A percentile compares a stretch with the other conserved stretches of the same genome.
Evolutionary conservation across 495 filamentous ascomycete genomes (phyloP).

Genomic region (Penicillium silybi): DNA sequence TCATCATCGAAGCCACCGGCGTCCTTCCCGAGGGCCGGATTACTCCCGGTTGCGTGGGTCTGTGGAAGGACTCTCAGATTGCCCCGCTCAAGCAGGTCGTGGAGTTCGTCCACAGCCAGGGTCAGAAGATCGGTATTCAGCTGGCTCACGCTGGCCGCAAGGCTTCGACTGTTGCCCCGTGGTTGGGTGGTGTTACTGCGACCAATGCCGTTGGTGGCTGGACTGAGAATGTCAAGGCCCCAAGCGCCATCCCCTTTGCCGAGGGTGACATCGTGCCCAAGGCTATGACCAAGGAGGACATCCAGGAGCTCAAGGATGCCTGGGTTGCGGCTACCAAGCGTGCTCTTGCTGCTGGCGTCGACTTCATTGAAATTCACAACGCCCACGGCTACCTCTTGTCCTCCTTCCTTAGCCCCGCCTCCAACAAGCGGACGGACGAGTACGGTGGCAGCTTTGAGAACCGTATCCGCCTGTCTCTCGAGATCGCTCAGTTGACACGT

Average conservation of each 20-base stretch:
- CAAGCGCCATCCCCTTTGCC: conserved; percentile 52
- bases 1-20: conserved; percentile 70
- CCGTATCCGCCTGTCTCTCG: conserved; percentile 53
- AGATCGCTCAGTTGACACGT: conserved; percentile 57
- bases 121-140: conserved; percentile 70
- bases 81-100: conserved; percentile 55
- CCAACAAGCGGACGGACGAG: conserved; percentile 59
- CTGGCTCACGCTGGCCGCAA: conserved; percentile 75
- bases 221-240: conserved; percentile 55
- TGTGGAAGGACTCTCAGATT: conserved; percentile 75
- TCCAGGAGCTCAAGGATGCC: conserved; percentile 52
- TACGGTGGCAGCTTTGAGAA: conserved; percentile 67
- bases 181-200: conserved; percentile 50
- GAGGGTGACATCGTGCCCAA: conserved; percentile 48
- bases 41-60: conserved; percentile 64
- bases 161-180: conserved; percentile 65
- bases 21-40: conserved; percentile 73
- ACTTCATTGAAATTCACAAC: conserved; percentile 57
- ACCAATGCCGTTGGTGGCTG: conserved; percentile 57
- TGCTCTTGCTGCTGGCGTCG: conserved; percentile 54
- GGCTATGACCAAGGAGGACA: conserved; percentile 54
- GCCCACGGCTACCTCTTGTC: conserved; percentile 65
- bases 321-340: conserved; percentile 54
- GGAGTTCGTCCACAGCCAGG: conserved; percentile 70
- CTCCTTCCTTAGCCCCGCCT: conserved; percentile 60